Evolutionary conservation across 352 stramenopile genomes (phyloP).

Genomic region (Phytophthora sp.): DNA sequence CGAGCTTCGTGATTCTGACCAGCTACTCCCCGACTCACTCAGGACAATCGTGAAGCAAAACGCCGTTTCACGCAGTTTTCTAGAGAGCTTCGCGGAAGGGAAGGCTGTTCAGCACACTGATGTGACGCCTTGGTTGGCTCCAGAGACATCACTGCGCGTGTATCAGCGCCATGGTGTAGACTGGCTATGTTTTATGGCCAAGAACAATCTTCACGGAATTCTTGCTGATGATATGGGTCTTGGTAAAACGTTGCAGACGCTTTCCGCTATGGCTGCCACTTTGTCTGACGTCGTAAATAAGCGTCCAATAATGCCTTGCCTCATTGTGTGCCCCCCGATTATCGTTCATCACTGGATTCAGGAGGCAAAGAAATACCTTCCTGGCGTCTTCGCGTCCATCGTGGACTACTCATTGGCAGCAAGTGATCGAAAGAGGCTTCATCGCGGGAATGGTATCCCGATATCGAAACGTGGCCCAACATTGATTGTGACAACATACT

Average conservation of each 20-base stretch:
- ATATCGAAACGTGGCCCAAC: constrained; percentile 15
- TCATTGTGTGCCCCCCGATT: constrained; percentile 96
- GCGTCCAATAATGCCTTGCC: constrained; percentile 12
- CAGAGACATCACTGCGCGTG: constrained; percentile 45
- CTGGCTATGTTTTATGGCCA: constrained; percentile 75
- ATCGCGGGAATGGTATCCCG: constrained; percentile 30
- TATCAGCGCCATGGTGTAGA: constrained; percentile 86
- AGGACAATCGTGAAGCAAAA: constrained; percentile 52
- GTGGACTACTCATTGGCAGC: constrained; percentile 81
- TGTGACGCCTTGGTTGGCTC: constrained; percentile 38
- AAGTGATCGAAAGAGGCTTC: constrained; percentile 50
- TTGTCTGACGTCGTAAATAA: constrained; percentile 26
- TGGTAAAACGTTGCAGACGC: constrained; percentile 95
- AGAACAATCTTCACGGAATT: constrained; percentile 80
- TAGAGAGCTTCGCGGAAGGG: constrained; percentile 65
- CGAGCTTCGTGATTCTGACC: constrained; percentile 6
- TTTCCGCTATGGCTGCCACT: constrained; percentile 88
- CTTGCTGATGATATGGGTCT: constrained; percentile 91
- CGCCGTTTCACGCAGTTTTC: constrained; percentile 65
- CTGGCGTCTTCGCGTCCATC: constrained; percentile 56
- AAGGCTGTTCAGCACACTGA: constrained; percentile 57
- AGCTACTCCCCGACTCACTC: constrained; percentile 18
- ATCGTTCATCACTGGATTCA: constrained; percentile 95
- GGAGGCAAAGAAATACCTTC: constrained; percentile 91
- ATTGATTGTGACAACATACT: constrained; percentile 87